Percentiles rank a stretch among this genome's conserved stretches.
Conservation (phyloP, 1,139 yeast species). For the Candida tropicalis region DNA sequence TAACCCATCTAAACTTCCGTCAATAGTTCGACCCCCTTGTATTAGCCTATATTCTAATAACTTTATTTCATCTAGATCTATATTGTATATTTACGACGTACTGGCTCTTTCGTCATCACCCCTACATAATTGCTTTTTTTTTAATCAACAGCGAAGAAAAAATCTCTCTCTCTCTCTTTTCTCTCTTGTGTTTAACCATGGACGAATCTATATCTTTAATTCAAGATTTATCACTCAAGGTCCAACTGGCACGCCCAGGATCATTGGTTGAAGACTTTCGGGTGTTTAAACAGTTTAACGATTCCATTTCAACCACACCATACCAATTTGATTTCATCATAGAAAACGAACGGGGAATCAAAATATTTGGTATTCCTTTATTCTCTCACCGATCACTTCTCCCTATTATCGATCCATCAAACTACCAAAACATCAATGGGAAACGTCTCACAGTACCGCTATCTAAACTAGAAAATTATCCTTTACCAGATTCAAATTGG, state of each 20-base stretch:
- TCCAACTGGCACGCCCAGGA: neutral
- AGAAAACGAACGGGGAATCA: slow-evolving; percentile 74
- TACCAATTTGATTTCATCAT: slow-evolving; percentile 45
- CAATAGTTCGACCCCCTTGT: neutral
- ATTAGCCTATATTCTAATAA: too few species aligned
- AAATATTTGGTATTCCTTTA: slow-evolving; percentile 63
- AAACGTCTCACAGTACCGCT: slow-evolving; percentile 29
- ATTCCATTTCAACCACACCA: slow-evolving; percentile 8
- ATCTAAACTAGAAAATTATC: slow-evolving; percentile 43
- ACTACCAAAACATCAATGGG: slow-evolving; percentile 40
- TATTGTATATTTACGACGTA: slow-evolving; percentile 1
- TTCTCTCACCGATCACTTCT: slow-evolving; percentile 58
- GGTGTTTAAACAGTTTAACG: slow-evolving; percentile 8
- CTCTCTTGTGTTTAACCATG: neutral
- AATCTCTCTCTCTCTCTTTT: neutral
- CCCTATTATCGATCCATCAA: slow-evolving; percentile 62
- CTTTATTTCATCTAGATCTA: neutral
- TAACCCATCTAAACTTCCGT: neutral
- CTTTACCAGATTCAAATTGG: slow-evolving; percentile 72
- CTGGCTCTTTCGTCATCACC: neutral
- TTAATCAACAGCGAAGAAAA: neutral
- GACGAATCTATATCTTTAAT: slow-evolving; percentile 9
- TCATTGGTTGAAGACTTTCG: slow-evolving; percentile 7
- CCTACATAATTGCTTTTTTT: neutral
- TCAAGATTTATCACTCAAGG: slow-evolving; percentile 8